Base-by-base conservation (phyloP, 306 rosid genomes). In the Arachis hypogaea region DNA sequence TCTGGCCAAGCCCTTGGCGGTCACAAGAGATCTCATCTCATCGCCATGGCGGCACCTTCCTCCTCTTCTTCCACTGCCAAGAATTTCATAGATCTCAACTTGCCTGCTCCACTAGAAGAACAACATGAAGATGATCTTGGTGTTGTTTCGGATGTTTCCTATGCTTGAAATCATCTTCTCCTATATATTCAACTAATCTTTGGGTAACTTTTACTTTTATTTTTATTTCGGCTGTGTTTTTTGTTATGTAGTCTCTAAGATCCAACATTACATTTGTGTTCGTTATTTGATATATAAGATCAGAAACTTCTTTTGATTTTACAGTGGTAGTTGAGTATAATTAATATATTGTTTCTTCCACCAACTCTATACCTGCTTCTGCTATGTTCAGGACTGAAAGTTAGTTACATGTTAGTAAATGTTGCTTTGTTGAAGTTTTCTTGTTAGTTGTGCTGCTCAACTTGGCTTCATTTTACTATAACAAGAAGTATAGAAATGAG, bases 1-100 rank as follows among this genome's bases (percentile, higher is more conserved):
- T 93, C 98, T 0, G 98, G 98, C 4, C 98, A 93, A 80, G 98
- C 98, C 0, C 90, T 93, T 5, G 98, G 98, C 7, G 98, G 98
- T 0, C 98, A 93, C 73, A 93, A 93, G 81, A 89, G 98, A 88
- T 89, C 97, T 57, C 98, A 93, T 12, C 78, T 87, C 2, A 7
- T 81, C 18, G 36, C 16, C 14, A 49, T 49, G n/a, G 73, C 28
- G 28, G 28, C 28, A 22, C 28, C 73, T n/a, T 59, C 88, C 1
- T 80, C 88, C 0, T 46, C 89, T 0, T 55, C 70, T 0, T n/a
- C 66, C 0, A 58, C 41, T 4, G 11, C 9, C 7, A 75, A 60
- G 9, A 45, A 50, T 43, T 41, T 55, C 0, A 87, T 93, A 87
- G 98, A 93, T 93, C 98, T 93, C 85, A 93, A 93, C 78, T 68